Evolutionary conservation across 2,329 filamentous ascomycete genomes (phyloP).

Genomic region (Camillea tinctor): DNA sequence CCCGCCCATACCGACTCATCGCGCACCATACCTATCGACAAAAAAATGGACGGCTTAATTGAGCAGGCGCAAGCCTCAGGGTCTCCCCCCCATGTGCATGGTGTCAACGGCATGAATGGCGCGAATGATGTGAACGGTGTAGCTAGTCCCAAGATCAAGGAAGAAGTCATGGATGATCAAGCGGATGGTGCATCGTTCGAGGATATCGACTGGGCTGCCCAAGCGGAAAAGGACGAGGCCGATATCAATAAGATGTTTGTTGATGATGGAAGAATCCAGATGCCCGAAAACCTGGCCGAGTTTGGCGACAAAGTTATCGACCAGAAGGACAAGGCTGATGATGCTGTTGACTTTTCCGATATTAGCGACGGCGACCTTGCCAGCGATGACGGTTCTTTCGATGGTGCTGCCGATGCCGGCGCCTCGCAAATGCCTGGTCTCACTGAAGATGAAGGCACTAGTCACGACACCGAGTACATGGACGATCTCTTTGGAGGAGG

Average conservation of each 20-base stretch:
- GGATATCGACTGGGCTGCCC: slow-evolving; percentile 29
- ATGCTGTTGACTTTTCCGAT: slow-evolving; percentile 88
- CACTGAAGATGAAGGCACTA: slow-evolving; percentile 60
- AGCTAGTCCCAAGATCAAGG: slow-evolving; percentile 23
- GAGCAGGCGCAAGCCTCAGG: slow-evolving; percentile 7
- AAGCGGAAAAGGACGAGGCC: slow-evolving; percentile 32
- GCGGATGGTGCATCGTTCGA: slow-evolving; percentile 16
- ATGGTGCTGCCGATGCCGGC: slow-evolving; percentile 33
- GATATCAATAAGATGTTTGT: slow-evolving; percentile 44
- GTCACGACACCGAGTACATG: slow-evolving; percentile 51
- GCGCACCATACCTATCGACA: neutral
- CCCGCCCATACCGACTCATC: neutral
- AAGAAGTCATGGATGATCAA: slow-evolving; percentile 25
- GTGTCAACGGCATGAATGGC: slow-evolving; percentile 10
- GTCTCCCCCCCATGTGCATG: slow-evolving; percentile 8
- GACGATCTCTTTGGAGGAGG: slow-evolving; percentile 70
- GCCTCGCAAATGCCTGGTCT: slow-evolving; percentile 50
- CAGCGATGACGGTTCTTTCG: slow-evolving; percentile 55
- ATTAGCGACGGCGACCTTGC: slow-evolving; percentile 90
- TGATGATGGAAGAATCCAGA: slow-evolving; percentile 47
- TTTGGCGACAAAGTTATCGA: slow-evolving; percentile 50
- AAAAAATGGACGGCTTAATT: slow-evolving; percentile 7
- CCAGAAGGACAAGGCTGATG: slow-evolving; percentile 78
- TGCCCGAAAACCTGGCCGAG: slow-evolving; percentile 44
- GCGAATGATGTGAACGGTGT: slow-evolving; percentile 6